These are phyloP conservation scores for Pseudomonodictys pantanalensis DNA, from an alignment of 495 filamentous ascomycete genomes.

Conservation along the genomic window DNA sequence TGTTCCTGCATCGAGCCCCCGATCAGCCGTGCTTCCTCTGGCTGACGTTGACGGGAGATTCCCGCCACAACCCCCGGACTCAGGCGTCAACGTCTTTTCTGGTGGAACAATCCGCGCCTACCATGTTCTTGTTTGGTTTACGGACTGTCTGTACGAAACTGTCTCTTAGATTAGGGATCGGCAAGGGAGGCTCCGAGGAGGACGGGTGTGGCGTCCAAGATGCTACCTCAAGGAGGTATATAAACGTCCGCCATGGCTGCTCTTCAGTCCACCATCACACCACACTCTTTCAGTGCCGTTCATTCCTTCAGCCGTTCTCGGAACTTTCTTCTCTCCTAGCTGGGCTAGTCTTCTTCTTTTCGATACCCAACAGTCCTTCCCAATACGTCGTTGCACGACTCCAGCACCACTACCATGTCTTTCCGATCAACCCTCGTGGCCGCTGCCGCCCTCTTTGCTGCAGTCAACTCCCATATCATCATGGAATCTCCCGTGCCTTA, in stretches of 20 bases:
- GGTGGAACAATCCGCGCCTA: constrained; percentile 11
- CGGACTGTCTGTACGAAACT: constrained; percentile 20
- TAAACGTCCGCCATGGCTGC: neutral
- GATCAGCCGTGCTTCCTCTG: constrained; percentile 21
- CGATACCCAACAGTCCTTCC: constrained; percentile 18
- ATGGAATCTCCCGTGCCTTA: constrained; percentile 70
- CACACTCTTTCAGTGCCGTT: constrained; percentile 7
- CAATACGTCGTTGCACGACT: constrained; percentile 5
- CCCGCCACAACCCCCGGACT: constrained; percentile 21
- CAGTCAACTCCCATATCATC: constrained; percentile 64
- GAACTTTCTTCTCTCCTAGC: constrained; percentile 28
- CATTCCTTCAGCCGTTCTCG: constrained; percentile 14
- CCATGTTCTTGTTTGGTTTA: constrained; percentile 18
- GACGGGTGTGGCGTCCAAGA: neutral
- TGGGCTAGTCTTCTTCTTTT: constrained; percentile 28
- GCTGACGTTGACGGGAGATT: constrained; percentile 5
- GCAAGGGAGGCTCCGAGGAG: neutral
- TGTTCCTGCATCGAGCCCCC: constrained; percentile 29
- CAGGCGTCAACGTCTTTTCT: constrained; percentile 17
- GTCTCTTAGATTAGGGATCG: constrained; percentile 23
- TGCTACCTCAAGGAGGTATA: constrained; percentile 2
- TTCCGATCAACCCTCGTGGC: constrained; percentile 21
- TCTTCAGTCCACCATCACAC: constrained; percentile 9
- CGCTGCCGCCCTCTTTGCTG: constrained; percentile 40
- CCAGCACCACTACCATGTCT: constrained; percentile 28